phyloP scores from a whole-genome alignment of 2,329 filamentous ascomycete genomes.

The Aspergillus candidus region DNA sequence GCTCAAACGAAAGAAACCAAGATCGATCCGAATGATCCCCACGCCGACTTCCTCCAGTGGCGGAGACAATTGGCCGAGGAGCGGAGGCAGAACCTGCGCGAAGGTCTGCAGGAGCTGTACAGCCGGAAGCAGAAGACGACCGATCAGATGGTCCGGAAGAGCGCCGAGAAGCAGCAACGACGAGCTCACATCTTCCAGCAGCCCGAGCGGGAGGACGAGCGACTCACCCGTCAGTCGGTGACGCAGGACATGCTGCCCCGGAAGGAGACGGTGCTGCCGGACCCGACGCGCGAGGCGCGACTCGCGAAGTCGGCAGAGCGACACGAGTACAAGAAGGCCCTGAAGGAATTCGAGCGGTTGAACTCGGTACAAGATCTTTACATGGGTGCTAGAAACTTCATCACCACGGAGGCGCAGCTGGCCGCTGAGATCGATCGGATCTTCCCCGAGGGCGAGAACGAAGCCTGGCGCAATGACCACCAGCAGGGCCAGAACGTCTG shows the following conservation, averaged over 20 bases:
- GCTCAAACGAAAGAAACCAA: conserved; percentile 39
- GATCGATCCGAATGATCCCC: conserved; percentile 31
- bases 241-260: conserved; percentile 46
- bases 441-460: conserved; percentile 60
- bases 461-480: conserved; percentile 39
- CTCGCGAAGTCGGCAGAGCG: conserved; percentile 39
- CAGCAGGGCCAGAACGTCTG: conserved; percentile 45
- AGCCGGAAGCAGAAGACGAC: conserved; percentile 52
- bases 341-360: conserved; percentile 55
- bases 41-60: conserved; percentile 54
- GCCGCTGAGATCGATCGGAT: conserved; percentile 64
- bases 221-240: conserved; percentile 65
- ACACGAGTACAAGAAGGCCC: conserved; percentile 40
- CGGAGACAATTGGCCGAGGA: conserved; percentile 66
- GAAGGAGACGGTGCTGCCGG: conserved; percentile 50
- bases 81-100: conserved; percentile 65
- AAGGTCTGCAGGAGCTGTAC: conserved; percentile 66
- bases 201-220: conserved; percentile 68
- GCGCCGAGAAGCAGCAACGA: conserved; percentile 45
- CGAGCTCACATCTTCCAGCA: conserved; percentile 51
- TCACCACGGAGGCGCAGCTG: conserved; percentile 73
- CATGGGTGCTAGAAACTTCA: conserved; percentile 80
- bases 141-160: conserved; percentile 33
- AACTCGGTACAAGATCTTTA: conserved; percentile 81
- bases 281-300: conserved; percentile 57